Conservation (phyloP, 257 asterid genomes). For the Cruciata laevipes region DNA sequence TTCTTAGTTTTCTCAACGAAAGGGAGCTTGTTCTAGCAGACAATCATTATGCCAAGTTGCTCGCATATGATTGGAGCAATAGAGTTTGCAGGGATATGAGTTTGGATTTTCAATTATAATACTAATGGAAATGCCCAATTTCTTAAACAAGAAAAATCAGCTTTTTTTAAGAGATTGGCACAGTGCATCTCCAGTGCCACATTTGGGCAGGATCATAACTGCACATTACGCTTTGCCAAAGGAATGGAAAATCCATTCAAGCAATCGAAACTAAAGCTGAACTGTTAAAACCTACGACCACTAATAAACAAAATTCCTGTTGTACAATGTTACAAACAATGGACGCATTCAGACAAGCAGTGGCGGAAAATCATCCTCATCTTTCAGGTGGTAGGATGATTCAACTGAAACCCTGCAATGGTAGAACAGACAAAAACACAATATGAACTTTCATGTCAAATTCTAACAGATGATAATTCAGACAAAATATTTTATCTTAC, state of each 20-base stretch:
- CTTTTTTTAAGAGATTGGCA: too few species aligned
- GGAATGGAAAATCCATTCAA: too few species aligned
- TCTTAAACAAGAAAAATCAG: too few species aligned
- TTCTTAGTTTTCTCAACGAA: too few species aligned
- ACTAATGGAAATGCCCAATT: too few species aligned
- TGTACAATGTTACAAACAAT: conserved; percentile 13
- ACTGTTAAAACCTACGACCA: background rate
- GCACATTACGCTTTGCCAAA: background rate
- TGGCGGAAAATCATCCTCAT: conserved; percentile 82
- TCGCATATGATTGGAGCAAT: background rate
- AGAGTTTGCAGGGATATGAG: too few species aligned
- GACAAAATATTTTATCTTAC: conserved; percentile 26
- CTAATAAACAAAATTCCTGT: conserved; percentile 3
- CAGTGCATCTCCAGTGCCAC: background rate
- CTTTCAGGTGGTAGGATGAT: conserved; percentile 65
- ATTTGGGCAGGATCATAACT: background rate
- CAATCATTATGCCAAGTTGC: background rate
- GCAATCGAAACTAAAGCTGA: background rate
- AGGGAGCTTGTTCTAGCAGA: too few species aligned
- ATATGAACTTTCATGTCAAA: background rate
- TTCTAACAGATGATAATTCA: background rate
- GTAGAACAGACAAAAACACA: conserved; percentile 20
- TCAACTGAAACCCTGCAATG: conserved; percentile 47
- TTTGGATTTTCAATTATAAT: too few species aligned
- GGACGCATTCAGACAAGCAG: conserved; percentile 38